Percentiles rank a stretch among this genome's conserved stretches.
phyloP scores from a whole-genome alignment of 2,329 filamentous ascomycete genomes.

The Phialocephala subalpina region DNA sequence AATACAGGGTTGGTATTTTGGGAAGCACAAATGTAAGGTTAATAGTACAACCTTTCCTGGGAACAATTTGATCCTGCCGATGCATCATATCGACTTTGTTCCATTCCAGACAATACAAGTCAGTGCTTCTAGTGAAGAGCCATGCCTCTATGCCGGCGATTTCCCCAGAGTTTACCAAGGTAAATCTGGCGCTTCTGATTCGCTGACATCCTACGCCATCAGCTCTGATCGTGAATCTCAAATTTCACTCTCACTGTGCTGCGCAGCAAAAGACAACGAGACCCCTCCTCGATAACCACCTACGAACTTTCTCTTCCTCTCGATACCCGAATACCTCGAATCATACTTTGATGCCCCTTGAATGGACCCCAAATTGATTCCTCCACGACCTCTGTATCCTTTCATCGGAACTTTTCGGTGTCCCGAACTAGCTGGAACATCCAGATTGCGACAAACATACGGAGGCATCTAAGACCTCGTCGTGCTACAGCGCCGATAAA shows the following conservation, averaged over 20 bases:
- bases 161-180: constrained; percentile 4
- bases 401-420: constrained; percentile 16
- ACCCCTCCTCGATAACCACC: neutral
- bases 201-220: neutral
- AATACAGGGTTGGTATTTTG: constrained; percentile 9
- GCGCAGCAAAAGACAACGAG: constrained; percentile 6
- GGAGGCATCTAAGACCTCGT: constrained; percentile 8
- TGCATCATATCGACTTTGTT: neutral
- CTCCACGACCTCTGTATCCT: constrained; percentile 26
- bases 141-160: neutral
- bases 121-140: neutral
- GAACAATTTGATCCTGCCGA: neutral
- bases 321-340: constrained; percentile 1
- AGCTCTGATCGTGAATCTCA: constrained; percentile 6
- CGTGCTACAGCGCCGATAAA: constrained; percentile 12
- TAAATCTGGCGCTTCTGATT: constrained; percentile 5
- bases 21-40: constrained; percentile 8
- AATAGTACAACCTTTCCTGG: neutral
- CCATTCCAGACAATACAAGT: neutral
- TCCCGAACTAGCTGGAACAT: constrained; percentile 25
- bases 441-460: constrained; percentile 21
- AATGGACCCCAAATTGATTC: constrained; percentile 39
- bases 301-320: neutral
- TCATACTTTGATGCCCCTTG: constrained; percentile 23
- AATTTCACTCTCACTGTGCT: neutral